Evolutionary conservation across 2,329 filamentous ascomycete species (phyloP).

Genomic region (Paracamarosporium sp.): DNA sequence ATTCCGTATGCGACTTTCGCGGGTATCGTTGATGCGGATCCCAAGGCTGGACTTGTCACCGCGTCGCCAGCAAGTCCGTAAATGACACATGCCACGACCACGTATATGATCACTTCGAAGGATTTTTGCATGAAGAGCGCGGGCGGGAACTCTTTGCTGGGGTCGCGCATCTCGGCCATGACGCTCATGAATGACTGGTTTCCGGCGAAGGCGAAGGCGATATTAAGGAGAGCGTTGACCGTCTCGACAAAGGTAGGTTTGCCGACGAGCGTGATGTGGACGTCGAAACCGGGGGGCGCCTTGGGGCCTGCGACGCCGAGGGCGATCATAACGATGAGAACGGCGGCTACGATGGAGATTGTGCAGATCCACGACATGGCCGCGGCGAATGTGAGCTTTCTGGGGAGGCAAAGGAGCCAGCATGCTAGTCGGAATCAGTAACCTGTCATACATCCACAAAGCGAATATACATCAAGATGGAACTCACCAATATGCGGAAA

Average conservation of each 20-base stretch:
- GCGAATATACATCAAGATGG: background rate
- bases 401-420: constrained; percentile 10
- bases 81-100: constrained; percentile 23
- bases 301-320: constrained; percentile 30
- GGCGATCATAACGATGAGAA: constrained; percentile 33
- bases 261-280: constrained; percentile 18
- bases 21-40: constrained; percentile 26
- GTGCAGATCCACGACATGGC: constrained; percentile 5
- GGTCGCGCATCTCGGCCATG: constrained; percentile 35
- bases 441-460: background rate
- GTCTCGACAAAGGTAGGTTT: constrained; percentile 27
- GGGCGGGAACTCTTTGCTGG: constrained; percentile 29
- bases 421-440: constrained; percentile 30
- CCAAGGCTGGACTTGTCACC: constrained; percentile 31
- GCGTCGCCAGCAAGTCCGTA: constrained; percentile 34
- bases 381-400: constrained; percentile 4
- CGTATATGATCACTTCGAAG: constrained; percentile 1
- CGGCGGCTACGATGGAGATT: constrained; percentile 7
- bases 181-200: constrained; percentile 37
- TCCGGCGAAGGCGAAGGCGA: constrained; percentile 35
- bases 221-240: constrained; percentile 29
- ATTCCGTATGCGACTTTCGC: constrained; percentile 33
- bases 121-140: constrained; percentile 29
- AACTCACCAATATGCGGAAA: constrained; percentile 36
- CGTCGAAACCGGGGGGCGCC: constrained; percentile 30